These are phyloP conservation scores for Aspergillus sclerotiicarbonarius DNA, from an alignment of 495 filamentous ascomycete species.

Conservation along the genomic window DNA sequence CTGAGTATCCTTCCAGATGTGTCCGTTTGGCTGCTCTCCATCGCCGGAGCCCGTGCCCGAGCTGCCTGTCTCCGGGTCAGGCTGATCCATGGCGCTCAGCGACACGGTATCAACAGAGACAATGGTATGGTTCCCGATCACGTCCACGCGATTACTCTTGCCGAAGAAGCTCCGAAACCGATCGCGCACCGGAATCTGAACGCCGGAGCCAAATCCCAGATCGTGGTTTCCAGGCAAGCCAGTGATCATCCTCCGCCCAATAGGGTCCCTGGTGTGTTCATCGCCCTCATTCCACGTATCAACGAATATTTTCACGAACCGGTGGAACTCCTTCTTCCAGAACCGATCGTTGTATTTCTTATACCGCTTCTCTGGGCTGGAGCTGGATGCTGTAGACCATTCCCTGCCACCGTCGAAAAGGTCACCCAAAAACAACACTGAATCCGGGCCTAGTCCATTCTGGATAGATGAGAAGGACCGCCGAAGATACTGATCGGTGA, in stretches of 20 bases:
- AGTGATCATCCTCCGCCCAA: conserved; percentile 66
- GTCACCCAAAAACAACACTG: conserved; percentile 87
- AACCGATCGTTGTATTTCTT: conserved; percentile 71
- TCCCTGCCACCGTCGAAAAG: conserved; percentile 96
- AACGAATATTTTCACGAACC: conserved; percentile 78
- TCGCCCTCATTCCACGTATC: conserved; percentile 56
- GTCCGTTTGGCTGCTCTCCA: conserved; percentile 40
- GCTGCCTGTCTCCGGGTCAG: conserved; percentile 47
- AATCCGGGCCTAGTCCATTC: conserved; percentile 68
- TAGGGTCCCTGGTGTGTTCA: conserved; percentile 28
- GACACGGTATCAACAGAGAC: conserved; percentile 88
- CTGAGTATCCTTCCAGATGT: conserved; percentile 72
- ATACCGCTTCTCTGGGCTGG: conserved; percentile 69
- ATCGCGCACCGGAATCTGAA: conserved; percentile 73
- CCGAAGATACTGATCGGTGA: conserved; percentile 86
- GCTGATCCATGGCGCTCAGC: conserved; percentile 67
- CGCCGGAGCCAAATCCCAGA: conserved; percentile 83
- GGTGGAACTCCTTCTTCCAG: conserved; percentile 78
- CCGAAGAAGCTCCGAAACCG: conserved; percentile 90
- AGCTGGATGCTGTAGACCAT: conserved; percentile 71
- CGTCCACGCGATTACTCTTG: conserved; percentile 78
- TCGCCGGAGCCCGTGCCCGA: conserved; percentile 36
- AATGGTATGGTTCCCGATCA: conserved; percentile 94
- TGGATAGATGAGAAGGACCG: conserved; percentile 75
- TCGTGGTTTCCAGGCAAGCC: conserved; percentile 95